Evolutionary conservation across 1,284 basidiomycete genomes (phyloP).

Genomic region (Amylostereum areolatum): DNA sequence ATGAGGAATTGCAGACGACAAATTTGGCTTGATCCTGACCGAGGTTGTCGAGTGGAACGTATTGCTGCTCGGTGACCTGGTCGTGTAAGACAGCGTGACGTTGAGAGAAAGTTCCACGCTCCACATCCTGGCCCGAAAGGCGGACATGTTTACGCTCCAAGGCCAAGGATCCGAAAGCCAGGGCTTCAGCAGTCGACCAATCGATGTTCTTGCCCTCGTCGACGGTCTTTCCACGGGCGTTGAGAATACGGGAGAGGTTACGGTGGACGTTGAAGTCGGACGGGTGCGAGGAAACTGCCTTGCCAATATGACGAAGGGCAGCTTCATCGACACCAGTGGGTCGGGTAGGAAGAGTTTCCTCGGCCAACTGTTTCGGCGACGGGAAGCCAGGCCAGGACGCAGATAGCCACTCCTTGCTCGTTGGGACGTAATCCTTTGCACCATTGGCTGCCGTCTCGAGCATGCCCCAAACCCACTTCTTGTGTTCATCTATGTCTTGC

Average conservation of each 20-base stretch:
- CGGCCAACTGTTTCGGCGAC: constrained; percentile 91
- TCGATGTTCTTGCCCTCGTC: constrained; percentile 92
- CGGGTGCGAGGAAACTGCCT: constrained; percentile 82
- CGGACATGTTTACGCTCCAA: constrained; percentile 94
- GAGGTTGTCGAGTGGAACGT: constrained; percentile 86
- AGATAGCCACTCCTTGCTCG: constrained; percentile 94
- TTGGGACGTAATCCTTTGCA: constrained; percentile 92
- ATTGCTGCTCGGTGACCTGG: constrained; percentile 89
- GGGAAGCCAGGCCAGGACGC: constrained; percentile 99
- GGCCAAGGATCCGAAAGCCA: constrained; percentile 92
- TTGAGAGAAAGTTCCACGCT: constrained; percentile 99
- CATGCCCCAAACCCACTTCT: constrained; percentile 99
- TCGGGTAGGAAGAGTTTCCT: constrained; percentile 86
- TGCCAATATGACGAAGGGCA: constrained; percentile 82
- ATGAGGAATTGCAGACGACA: constrained; percentile 94
- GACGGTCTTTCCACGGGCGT: constrained; percentile 82
- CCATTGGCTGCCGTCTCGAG: constrained; percentile 90
- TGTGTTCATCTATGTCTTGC: constrained; percentile 97
- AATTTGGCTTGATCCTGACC: constrained; percentile 86
- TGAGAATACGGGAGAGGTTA: constrained; percentile 92
- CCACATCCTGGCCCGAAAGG: constrained; percentile 97
- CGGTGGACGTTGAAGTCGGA: constrained; percentile 84
- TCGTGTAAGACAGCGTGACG: constrained; percentile 97
- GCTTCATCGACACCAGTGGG: constrained; percentile 79
- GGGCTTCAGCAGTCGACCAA: constrained; percentile 98